Percentiles rank a stretch among this genome's conserved stretches.
Evolutionary conservation across 2,329 filamentous ascomycete species (phyloP).

Genomic region (Phyllosticta paracitricarpa): DNA sequence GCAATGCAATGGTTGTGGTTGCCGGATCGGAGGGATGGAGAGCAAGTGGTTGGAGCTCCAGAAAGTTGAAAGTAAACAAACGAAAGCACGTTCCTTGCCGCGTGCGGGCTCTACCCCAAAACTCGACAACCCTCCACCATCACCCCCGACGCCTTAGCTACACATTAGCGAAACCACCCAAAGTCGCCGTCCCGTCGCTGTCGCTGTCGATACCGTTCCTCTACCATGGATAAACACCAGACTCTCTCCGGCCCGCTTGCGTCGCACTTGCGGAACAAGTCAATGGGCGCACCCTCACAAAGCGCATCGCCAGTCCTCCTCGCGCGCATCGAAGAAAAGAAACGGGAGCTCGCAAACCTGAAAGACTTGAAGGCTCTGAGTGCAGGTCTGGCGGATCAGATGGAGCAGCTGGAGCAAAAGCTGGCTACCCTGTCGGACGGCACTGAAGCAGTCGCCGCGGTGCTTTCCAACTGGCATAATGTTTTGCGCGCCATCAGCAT

Average conservation of each 20-base stretch:
- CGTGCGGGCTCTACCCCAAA: background rate
- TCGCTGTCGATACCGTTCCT: background rate
- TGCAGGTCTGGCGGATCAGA: slow-evolving; percentile 67
- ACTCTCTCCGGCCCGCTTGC: slow-evolving; percentile 39
- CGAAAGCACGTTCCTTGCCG: background rate
- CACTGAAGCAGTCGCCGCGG: slow-evolving; percentile 70
- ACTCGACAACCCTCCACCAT: background rate
- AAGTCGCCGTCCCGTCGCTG: background rate
- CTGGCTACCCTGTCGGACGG: slow-evolving; percentile 68
- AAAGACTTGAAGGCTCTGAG: slow-evolving; percentile 70
- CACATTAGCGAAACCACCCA: background rate
- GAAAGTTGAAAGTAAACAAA: slow-evolving; percentile 9
- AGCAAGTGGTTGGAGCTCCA: background rate
- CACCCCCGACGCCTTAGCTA: background rate
- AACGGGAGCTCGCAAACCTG: slow-evolving; percentile 68
- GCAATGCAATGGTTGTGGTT: background rate
- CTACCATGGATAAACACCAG: slow-evolving; percentile 25
- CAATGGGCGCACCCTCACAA: slow-evolving; percentile 23
- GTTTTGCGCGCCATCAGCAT: slow-evolving; percentile 77
- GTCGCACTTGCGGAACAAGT: slow-evolving; percentile 54
- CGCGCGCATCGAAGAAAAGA: slow-evolving; percentile 76
- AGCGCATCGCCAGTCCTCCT: slow-evolving; percentile 61
- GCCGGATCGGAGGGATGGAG: slow-evolving; percentile 4
- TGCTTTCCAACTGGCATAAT: slow-evolving; percentile 80
- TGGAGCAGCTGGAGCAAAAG: slow-evolving; percentile 73